A percentile compares a stretch with the other conserved stretches of the same genome.
Conservation (phyloP, 2,329 filamentous ascomycete species). For the Monascus ruber region DNA sequence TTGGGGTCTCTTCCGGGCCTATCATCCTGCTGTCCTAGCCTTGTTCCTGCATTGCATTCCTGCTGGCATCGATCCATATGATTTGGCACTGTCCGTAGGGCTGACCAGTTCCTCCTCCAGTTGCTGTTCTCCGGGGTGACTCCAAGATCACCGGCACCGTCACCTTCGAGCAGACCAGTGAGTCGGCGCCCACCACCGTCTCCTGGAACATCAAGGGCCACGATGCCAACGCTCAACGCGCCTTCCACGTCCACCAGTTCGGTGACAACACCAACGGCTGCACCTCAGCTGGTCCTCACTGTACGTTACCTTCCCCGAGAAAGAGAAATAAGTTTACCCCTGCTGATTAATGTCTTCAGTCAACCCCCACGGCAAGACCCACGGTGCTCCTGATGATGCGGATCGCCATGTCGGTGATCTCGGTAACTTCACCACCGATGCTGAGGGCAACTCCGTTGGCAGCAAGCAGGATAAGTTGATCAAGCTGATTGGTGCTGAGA, state of each 20-base stretch:
- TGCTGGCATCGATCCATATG: too few species aligned
- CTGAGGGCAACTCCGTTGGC: slow-evolving; percentile 79
- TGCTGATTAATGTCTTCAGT: slow-evolving; percentile 42
- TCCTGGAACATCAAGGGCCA: slow-evolving; percentile 86
- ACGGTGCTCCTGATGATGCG: slow-evolving; percentile 75
- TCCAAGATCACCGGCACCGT: slow-evolving; percentile 89
- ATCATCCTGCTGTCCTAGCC: slow-evolving; percentile 13
- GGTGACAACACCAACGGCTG: slow-evolving; percentile 99
- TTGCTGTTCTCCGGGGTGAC: slow-evolving; percentile 95
- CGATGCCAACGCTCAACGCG: slow-evolving; percentile 90
- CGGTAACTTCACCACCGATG: slow-evolving; percentile 94
- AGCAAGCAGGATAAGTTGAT: slow-evolving; percentile 67
- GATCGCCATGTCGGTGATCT: slow-evolving; percentile 93
- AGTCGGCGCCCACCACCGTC: slow-evolving; percentile 72
- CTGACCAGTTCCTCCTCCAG: slow-evolving; percentile 36
- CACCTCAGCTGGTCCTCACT: slow-evolving; percentile 96
- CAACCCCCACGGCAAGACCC: slow-evolving; percentile 88
- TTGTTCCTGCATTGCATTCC: not conserved
- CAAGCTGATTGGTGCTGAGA: slow-evolving; percentile 94
- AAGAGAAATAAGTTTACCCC: too few species aligned
- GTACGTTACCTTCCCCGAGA: slow-evolving; percentile 42
- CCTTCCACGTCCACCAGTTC: slow-evolving; percentile 97
- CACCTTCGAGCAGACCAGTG: slow-evolving; percentile 83
- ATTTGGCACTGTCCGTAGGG: not conserved
- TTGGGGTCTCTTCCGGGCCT: slow-evolving; percentile 20